Conservation (phyloP, 2,329 filamentous ascomycete species). For the Passalora sequoiae region DNA sequence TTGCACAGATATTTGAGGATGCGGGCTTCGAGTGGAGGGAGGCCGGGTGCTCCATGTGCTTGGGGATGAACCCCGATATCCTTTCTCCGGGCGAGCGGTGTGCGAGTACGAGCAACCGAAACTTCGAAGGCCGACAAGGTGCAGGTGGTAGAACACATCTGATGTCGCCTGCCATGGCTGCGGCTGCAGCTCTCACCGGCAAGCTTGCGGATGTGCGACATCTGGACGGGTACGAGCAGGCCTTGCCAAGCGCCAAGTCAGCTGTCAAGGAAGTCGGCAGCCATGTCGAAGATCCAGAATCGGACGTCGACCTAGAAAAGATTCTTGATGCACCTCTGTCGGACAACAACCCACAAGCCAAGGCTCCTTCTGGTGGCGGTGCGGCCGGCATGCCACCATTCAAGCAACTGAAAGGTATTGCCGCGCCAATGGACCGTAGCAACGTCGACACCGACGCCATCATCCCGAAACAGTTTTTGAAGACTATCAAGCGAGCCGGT, state of each 20-base stretch:
- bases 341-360: conserved; percentile 55
- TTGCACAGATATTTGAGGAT: conserved; percentile 86
- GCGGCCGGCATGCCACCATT: conserved; percentile 75
- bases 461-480: conserved; percentile 98
- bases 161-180: conserved; percentile 96
- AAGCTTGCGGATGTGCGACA: conserved; percentile 90
- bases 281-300: conserved; percentile 53
- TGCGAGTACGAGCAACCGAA: conserved; percentile 92
- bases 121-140: conserved; percentile 95
- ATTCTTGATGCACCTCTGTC: conserved; percentile 58
- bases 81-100: conserved; percentile 87
- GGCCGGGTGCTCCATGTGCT: conserved; percentile 97
- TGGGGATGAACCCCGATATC: conserved; percentile 99
- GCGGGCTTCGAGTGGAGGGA: conserved; percentile 98
- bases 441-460: conserved; percentile 99
- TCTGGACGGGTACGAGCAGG: conserved; percentile 54
- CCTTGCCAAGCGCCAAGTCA: conserved; percentile 36
- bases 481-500: conserved; percentile 97
- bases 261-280: conserved; percentile 55
- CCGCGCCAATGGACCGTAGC: conserved; percentile 76
- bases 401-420: conserved; percentile 74
- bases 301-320: conserved; percentile 59
- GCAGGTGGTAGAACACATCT: conserved; percentile 86
- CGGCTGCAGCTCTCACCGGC: conserved; percentile 80
- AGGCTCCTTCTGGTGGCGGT: conserved; percentile 41